These are phyloP conservation scores for Nitzschia sp. DNA, from an alignment of 108 stramenopile genomes.

Conservation along the genomic window DNA sequence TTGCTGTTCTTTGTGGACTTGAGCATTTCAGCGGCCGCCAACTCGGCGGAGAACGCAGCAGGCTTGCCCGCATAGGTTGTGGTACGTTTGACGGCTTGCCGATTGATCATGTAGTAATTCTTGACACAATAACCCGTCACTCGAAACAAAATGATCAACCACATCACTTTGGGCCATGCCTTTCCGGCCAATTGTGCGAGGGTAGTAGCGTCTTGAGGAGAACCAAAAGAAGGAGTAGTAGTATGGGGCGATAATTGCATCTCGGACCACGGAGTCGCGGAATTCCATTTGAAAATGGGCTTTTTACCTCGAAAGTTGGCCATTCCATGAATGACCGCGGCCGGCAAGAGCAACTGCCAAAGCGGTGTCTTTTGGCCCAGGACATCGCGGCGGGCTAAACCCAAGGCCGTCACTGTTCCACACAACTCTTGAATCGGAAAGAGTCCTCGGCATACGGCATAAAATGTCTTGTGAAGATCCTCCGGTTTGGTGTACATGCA, in stretches of 20 bases:
- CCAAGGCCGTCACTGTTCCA: slow-evolving; percentile 91
- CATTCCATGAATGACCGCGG: slow-evolving; percentile 88
- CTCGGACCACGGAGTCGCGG: slow-evolving; percentile 91
- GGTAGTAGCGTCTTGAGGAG: neutral
- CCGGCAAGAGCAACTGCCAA: slow-evolving; percentile 77
- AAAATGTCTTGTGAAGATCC: slow-evolving; percentile 65
- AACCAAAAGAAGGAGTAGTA: slow-evolving; percentile 18
- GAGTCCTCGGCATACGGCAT: slow-evolving; percentile 82
- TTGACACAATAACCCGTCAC: slow-evolving; percentile 85
- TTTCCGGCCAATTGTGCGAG: slow-evolving; percentile 31
- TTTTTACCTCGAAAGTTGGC: slow-evolving; percentile 94
- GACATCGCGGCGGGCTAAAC: slow-evolving; percentile 82
- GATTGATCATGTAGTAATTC: slow-evolving; percentile 85
- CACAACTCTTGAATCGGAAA: slow-evolving; percentile 96
- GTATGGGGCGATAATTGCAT: slow-evolving; percentile 79
- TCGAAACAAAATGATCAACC: slow-evolving; percentile 73
- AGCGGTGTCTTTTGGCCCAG: slow-evolving; percentile 69
- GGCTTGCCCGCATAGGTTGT: slow-evolving; percentile 87
- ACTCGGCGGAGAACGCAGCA: slow-evolving; percentile 81
- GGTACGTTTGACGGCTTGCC: slow-evolving; percentile 82
- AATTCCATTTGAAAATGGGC: slow-evolving; percentile 94
- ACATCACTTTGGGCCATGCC: slow-evolving; percentile 79
- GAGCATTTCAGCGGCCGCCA: slow-evolving; percentile 69
- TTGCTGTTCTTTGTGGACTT: slow-evolving; percentile 46
- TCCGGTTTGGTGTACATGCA: slow-evolving; percentile 83